phyloP scores from a whole-genome alignment of 768 basidiomycete genomes.

The Coprinopsis strossmayeri region DNA sequence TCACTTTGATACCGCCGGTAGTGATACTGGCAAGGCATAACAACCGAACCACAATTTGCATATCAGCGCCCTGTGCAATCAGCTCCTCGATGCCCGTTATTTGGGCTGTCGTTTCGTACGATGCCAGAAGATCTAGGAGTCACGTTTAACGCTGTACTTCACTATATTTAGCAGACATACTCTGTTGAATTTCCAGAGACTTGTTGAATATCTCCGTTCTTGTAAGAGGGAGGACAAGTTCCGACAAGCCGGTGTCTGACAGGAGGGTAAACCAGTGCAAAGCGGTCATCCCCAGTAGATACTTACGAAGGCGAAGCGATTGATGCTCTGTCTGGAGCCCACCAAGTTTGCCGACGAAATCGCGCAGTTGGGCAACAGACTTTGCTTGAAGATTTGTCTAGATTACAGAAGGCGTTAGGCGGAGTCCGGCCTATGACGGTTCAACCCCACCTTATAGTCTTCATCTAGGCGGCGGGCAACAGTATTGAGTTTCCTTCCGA shows the following conservation, averaged over 20 bases:
- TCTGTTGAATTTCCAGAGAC: constrained; percentile 93
- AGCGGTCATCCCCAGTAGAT: not conserved
- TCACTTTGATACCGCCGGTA: constrained; percentile 80
- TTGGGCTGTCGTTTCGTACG: constrained; percentile 78
- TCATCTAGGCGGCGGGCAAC: constrained; percentile 83
- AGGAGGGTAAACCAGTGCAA: constrained; percentile 6
- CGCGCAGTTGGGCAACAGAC: constrained; percentile 84
- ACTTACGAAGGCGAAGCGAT: constrained; percentile 80
- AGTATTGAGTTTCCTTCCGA: constrained; percentile 75
- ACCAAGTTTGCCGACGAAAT: constrained; percentile 93
- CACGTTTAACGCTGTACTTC: not conserved
- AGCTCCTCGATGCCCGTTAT: constrained; percentile 86
- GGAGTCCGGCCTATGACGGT: not conserved
- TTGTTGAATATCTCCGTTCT: constrained; percentile 85
- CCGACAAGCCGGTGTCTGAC: constrained; percentile 90
- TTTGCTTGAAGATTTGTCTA: constrained; percentile 83
- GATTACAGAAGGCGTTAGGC: not conserved
- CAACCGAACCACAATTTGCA: constrained; percentile 72
- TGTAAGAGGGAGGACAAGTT: constrained; percentile 81
- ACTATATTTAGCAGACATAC: constrained; percentile 33
- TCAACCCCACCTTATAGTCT: constrained; percentile 71
- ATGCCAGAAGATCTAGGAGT: constrained; percentile 80
- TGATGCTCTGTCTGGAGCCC: constrained; percentile 91
- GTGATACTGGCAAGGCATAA: constrained; percentile 85
- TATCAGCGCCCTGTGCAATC: constrained; percentile 79